Base-by-base conservation (phyloP, 1,284 basidiomycete genomes). In the Mycena citricolor region DNA sequence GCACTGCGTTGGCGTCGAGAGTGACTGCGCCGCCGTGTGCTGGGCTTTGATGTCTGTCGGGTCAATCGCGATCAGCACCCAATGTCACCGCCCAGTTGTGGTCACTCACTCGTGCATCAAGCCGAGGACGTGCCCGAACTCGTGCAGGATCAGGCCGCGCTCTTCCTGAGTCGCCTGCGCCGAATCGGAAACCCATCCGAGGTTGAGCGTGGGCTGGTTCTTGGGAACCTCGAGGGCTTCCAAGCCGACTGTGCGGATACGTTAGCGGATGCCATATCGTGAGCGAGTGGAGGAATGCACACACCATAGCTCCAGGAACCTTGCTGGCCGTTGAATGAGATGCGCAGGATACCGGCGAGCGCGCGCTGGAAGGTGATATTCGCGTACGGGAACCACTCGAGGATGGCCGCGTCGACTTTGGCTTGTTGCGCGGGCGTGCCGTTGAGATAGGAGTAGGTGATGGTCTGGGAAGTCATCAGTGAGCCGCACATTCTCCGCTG, bases 91-190 rank as follows among this genome's bases (percentile, higher is more conserved):
- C n/a, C n/a, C n/a, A n/a, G n/a, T n/a, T n/a, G n/a, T n/a, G n/a
- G n/a, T n/a, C n/a, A 17, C 10, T 36, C 5, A 39, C 47, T 66
- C 64, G 36, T 66, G 63, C 41, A 61, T 40, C 32, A 64, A 33
- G 2, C 64, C 64, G 16, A 66, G 56, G 10, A 52, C 57, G 32
- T 65, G 64, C 1, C 64, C 62, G 41, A 64, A 61, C 44, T 66
- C 60, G 41, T 64, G 62, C 2, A 64, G 55, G 37, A 63, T 61
- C 3, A 52, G 47, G 8, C 51, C 56, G 5, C 39, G 42, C 28
- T 57, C 56, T 16, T 42, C 36, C 5, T 36, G 24, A 19, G 44
- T 44, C 16, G 45, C 34, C 4, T 23, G 28, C 2, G 37, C 25
- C 12, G n/a, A 30, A n/a, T 42, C 31, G 8, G 17, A 14, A 16